Conservation (phyloP, 140 eudicot species). For the Senecio squalidus region DNA sequence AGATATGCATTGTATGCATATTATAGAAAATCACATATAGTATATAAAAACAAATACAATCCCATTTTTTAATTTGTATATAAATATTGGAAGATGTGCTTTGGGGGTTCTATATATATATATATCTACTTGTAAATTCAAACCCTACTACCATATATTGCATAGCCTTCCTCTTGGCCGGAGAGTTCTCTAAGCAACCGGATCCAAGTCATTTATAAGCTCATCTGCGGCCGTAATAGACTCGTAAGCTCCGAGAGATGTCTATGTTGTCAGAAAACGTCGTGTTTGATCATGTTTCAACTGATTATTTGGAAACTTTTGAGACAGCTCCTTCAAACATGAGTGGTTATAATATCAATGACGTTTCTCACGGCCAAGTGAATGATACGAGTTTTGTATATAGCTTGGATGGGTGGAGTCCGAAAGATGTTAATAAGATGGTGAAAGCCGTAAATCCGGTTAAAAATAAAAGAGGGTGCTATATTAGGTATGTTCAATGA, state of each 20-base stretch:
- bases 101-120: background rate
- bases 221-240: conserved; percentile 26
- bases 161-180: background rate
- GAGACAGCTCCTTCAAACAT: conserved; percentile 5
- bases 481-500: conserved; percentile 14
- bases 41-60: background rate
- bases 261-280: background rate
- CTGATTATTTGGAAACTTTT: conserved; percentile 10
- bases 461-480: conserved; percentile 40
- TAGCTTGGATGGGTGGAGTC: conserved; percentile 13
- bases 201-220: conserved; percentile 18
- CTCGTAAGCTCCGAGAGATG: background rate
- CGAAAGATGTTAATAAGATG: conserved; percentile 27
- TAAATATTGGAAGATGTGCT: conserved; percentile 4
- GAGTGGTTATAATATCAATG: background rate
- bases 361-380: conserved; percentile 17
- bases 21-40: too few relatives aligned
- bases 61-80: conserved; percentile 5
- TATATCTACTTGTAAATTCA: background rate
- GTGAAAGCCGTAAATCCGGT: background rate
- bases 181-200: conserved; percentile 1
- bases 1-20: too few relatives aligned
- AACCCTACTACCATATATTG: background rate
- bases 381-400: background rate
- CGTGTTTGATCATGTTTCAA: background rate